A percentile compares a stretch with the other conserved stretches of the same genome.
Evolutionary conservation across 495 filamentous ascomycete genomes (phyloP).

Genomic region (Xylaria palmicola): DNA sequence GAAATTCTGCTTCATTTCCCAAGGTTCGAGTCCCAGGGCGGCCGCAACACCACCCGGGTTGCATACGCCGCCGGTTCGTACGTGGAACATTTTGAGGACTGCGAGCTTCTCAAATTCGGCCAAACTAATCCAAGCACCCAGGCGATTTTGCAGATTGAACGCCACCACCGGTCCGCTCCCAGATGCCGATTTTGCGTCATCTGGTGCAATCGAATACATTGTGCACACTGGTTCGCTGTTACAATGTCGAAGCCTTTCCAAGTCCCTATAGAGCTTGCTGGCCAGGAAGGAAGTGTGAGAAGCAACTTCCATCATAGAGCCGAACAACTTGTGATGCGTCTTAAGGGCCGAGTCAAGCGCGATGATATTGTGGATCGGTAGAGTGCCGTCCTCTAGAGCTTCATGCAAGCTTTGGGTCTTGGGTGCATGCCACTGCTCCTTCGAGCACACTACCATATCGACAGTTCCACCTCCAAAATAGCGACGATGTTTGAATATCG

Average conservation of each 20-base stretch:
- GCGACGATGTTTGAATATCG: conserved; percentile 59
- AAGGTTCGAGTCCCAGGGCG: conserved; percentile 64
- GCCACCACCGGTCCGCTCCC: conserved; percentile 71
- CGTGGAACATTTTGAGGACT: conserved; percentile 70
- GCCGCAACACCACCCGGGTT: conserved; percentile 83
- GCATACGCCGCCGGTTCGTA: conserved; percentile 84
- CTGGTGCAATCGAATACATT: conserved; percentile 55
- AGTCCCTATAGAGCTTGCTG: conserved; percentile 54
- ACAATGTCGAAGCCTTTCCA: conserved; percentile 60
- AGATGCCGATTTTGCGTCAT: conserved; percentile 33
- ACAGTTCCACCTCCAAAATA: conserved; percentile 98
- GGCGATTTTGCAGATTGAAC: conserved; percentile 72
- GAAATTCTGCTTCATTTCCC: conserved; percentile 80
- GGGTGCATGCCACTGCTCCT: conserved; percentile 70
- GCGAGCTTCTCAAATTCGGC: conserved; percentile 84
- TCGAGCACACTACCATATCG: conserved; percentile 65
- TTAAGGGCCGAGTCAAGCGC: conserved; percentile 73
- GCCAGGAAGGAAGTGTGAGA: conserved; percentile 71
- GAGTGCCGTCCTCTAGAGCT: conserved; percentile 82
- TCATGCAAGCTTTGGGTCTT: conserved; percentile 75
- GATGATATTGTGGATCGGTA: conserved; percentile 85
- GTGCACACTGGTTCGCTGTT: conserved; percentile 67
- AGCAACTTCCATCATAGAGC: conserved; percentile 67
- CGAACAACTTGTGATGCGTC: conserved; percentile 67
- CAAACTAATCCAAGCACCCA: conserved; percentile 73